Conservation (phyloP, 129 eudicot genomes). For the Saussurea involucrata region DNA sequence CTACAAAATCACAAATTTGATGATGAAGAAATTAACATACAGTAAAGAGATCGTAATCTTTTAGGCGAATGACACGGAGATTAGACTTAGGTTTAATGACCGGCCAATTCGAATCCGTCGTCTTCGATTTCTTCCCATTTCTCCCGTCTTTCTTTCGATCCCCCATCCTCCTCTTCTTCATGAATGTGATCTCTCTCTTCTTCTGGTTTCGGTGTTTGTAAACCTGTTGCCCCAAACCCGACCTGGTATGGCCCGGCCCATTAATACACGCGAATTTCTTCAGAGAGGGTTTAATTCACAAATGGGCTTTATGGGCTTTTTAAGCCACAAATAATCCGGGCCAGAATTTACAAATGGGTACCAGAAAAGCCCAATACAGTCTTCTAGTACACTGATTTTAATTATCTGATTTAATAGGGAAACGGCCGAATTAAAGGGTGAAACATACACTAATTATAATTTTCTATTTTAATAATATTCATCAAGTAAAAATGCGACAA, state of each 20-base stretch:
- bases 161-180: constrained; percentile 58
- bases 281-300: neutral
- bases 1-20: neutral
- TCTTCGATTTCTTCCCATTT: constrained; percentile 37
- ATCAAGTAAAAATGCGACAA: neutral
- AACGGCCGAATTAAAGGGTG: neutral
- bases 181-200: neutral
- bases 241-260: neutral
- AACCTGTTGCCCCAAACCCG: constrained; percentile 6
- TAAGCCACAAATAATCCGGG: neutral
- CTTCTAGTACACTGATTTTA: neutral
- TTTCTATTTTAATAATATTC: neutral
- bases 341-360: neutral
- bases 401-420: neutral
- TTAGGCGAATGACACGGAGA: constrained; percentile 59
- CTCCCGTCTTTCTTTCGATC: constrained; percentile 37
- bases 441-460: neutral
- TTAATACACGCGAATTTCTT: neutral
- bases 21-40: constrained; percentile 30
- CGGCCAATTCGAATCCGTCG: constrained; percentile 54
- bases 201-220: neutral
- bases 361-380: neutral
- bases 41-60: constrained; percentile 73
- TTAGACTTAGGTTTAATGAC: constrained; percentile 56
- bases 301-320: neutral